Base-by-base conservation (phyloP, 2,329 filamentous ascomycete species). In the Botrytis byssoidea region DNA sequence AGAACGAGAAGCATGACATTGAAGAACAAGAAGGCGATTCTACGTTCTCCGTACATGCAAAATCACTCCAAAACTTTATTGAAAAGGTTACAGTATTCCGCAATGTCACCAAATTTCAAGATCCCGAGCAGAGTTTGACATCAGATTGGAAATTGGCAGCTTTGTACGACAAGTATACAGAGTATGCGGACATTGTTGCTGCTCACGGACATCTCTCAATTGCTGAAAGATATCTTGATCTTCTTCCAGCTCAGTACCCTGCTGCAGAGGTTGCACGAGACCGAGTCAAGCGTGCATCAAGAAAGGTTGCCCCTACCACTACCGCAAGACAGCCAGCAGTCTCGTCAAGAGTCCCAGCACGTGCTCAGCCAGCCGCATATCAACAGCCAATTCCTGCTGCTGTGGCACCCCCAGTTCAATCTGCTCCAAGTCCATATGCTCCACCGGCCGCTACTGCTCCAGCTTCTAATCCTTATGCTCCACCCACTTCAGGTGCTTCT, bases 71-170 rank as follows among this genome's bases (percentile, higher is more conserved):
- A 83, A 91, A 93, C 77, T 95, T 99, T 81, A 97, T 99, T 76
- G 96, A 99, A 84, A 99, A 99, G 86, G 96, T 99, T 65, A 97
- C 95, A 0, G 89, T 99, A 71, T 99, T 99, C 90, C 92, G 96
- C 72, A 89, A 96, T 78, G 95, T 98, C 61, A 95, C 94, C 75
- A 94, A 95, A 80, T 99, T 98, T 85, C 85, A 92, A 79, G 96
- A 99, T 81, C 83, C 84, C 14, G 94, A 98, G 80, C 89, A 89
- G 76, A 84, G 85, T 65, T 88, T 93, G 78, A 86, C 88, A 16
- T 90, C 91, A 1, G 93, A 91, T 78, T 99, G 95, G 95, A 98
- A 97, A 84, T 89, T 99, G 74, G 88, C 90, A 55, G 87, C 91
- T 3, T 85, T 99, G 71, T 99, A 99, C 83, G 91, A 94, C 82